A percentile compares a stretch with the other conserved stretches of the same genome.
Conservation (phyloP, 1,284 basidiomycete species). For the Tausonia pullulans region DNA sequence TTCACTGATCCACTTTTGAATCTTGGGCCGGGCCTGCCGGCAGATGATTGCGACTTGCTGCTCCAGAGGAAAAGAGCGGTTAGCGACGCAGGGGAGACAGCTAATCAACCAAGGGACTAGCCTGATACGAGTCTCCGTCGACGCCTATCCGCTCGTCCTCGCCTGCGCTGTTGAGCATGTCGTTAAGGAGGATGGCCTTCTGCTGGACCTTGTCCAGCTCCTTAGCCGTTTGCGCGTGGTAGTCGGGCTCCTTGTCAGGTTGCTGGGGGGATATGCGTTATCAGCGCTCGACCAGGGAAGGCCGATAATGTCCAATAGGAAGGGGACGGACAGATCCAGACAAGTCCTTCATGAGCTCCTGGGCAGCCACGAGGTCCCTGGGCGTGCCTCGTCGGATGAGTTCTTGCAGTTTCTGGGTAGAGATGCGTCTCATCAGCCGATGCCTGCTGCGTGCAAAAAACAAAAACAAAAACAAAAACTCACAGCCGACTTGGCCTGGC, state of each 20-base stretch:
- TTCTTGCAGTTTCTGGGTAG: slow-evolving; percentile 75
- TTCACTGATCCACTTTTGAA: slow-evolving; percentile 98
- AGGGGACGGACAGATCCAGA: slow-evolving; percentile 40
- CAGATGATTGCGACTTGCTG: slow-evolving; percentile 85
- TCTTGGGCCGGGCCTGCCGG: slow-evolving; percentile 72
- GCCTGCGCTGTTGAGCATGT: slow-evolving; percentile 92
- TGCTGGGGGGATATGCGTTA: slow-evolving; percentile 39
- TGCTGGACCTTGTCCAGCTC: slow-evolving; percentile 92
- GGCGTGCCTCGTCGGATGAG: slow-evolving; percentile 93
- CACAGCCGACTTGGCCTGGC: slow-evolving; percentile 79
- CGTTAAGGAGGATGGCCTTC: slow-evolving; percentile 86
- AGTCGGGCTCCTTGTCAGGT: slow-evolving; percentile 86
- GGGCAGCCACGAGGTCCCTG: slow-evolving; percentile 85
- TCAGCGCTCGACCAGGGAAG: not conserved
- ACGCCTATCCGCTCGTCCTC: slow-evolving; percentile 61
- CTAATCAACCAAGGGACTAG: too few relatives aligned
- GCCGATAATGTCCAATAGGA: not conserved
- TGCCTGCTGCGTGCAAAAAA: too few relatives aligned
- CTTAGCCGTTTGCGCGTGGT: slow-evolving; percentile 71
- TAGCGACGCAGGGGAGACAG: not conserved
- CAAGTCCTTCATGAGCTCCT: slow-evolving; percentile 94
- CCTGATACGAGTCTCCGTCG: slow-evolving; percentile 85
- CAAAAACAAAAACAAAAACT: slow-evolving; percentile 18
- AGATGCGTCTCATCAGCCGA: not conserved
- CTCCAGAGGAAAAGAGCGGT: slow-evolving; percentile 1